Base-by-base conservation (phyloP, 192 early-diverging fungal species). In the Obelidium mucronatum region DNA sequence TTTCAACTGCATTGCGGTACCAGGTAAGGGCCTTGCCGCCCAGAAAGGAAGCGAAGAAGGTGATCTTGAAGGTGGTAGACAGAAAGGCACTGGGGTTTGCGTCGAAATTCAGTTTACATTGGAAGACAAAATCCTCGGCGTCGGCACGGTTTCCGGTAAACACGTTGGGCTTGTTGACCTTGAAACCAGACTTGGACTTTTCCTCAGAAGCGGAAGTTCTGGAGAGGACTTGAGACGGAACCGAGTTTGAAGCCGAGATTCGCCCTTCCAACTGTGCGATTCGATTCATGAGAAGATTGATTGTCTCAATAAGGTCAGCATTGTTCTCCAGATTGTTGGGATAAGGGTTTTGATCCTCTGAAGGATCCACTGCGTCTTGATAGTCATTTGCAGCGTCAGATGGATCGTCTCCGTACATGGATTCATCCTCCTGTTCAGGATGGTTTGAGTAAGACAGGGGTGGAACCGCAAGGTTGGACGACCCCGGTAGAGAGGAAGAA, bases 71-170 rank as follows among this genome's bases (percentile, higher is more conserved):
- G 6, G 5, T 44, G 42, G 42, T 11, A 44, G 42, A 44, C 5
- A 44, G 42, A 17, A 11, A 44, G 42, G 42, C 42, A 44, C 42
- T 44, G 42, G 42, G 42, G 17, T 44, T 44, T 11, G 42, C 42
- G 5, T 44, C 30, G 30, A 58, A 58, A 58, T 58, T 58, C 8
- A 58, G 56, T 6, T 31, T 4, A 24, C 56, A 58, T n/a, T 58
- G 24, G 56, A 28, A 58, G 56, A 58, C 5, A 24, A 58, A 58
- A 58, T 58, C 56, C 24, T 58, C 56, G 56, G 56, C 56, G 4
- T 58, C 56, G 24, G 56, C 42, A 17, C 42, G 42, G 42, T 44
- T 44, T 44, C 42, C 42, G 17, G 42, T 11, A 44, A 44, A 44
- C 17, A 11, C 6, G 6, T 44, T 44, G 42, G 42, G 42, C 17